Conservation (phyloP, 1,284 basidiomycete genomes). For the Fomitopsis schrenkii region DNA sequence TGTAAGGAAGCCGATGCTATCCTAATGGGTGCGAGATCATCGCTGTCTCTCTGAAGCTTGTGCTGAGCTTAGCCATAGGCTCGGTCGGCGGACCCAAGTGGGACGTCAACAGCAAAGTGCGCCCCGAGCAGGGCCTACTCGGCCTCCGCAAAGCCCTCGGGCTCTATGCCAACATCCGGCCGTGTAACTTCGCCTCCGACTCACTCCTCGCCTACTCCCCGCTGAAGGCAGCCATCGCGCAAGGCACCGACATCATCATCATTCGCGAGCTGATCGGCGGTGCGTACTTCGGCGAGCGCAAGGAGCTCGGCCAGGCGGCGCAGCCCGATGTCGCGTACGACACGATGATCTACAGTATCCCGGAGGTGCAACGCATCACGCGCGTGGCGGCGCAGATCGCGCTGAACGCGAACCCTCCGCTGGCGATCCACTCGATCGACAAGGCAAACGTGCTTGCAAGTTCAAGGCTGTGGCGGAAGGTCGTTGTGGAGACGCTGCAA, state of each 20-base stretch:
- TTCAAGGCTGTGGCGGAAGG: constrained; percentile 91
- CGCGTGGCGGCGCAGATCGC: constrained; percentile 95
- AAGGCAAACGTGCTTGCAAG: constrained; percentile 99
- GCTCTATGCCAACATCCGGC: constrained; percentile 97
- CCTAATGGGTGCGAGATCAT: constrained; percentile 69
- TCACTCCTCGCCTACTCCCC: constrained; percentile 89
- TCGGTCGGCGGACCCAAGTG: constrained; percentile 98
- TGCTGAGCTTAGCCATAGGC: constrained; percentile 42
- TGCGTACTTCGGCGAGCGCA: constrained; percentile 90
- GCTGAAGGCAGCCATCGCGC: constrained; percentile 83
- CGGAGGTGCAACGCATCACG: constrained; percentile 93
- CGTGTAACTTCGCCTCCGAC: constrained; percentile 92
- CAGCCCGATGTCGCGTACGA: constrained; percentile 77
- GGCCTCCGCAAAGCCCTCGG: constrained; percentile 91
- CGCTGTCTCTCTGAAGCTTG: not conserved
- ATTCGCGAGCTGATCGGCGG: constrained; percentile 94
- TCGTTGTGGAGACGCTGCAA: constrained; percentile 79
- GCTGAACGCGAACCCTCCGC: constrained; percentile 77
- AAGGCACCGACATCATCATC: constrained; percentile 90
- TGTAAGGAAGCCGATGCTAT: constrained; percentile 90
- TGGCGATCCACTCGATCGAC: constrained; percentile 92
- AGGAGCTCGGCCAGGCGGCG: constrained; percentile 74
- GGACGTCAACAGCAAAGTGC: constrained; percentile 87
- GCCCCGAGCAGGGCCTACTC: constrained; percentile 95
- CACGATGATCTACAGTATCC: constrained; percentile 88